Evolutionary conservation across 257 asterid species (phyloP), one percentile per base, ranked within the genome.

Genomic region (Solanum virginianum): DNA sequence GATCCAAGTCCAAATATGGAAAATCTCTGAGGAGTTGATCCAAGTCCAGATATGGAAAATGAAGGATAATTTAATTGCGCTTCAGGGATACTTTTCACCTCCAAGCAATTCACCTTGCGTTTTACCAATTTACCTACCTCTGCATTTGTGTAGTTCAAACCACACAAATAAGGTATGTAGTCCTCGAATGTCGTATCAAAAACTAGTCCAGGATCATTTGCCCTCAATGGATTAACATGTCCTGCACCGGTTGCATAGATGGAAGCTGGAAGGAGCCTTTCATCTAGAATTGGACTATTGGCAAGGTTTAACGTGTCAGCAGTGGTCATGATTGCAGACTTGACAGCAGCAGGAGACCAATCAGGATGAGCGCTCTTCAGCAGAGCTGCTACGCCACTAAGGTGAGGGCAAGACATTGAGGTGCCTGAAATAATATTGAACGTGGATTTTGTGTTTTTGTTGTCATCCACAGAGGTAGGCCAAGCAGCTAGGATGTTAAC

Each of bases 331-430:
- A 92, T 90, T 16, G 93, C 94, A 0, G 93, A 92, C 75, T 92
- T 91, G 20, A 89, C 89, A 22, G 90, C 91, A 8, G 93, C 90
- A 0, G 92, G 90, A 7, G 94, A 90, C 93, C 94, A 91, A 60
- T 89, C 83, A 20, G 90, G 94, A 62, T 91, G 94, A 6, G 83
- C 7, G 47, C 88, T 86, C 84, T 87, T 88, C 39, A 92, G 86
- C 26, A 92, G 57, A 9, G 94, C 93, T 3, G 93, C 92, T 5
- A 90, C 56, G 0, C 93, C 92, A 14, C 88, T 86, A 1, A 90
- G 90, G 84, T 91, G 94, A 16, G 94, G 93, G 83, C 92, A 91
- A 7, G 94, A 87, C 92, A 91, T 89, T 10, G 94, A 91, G 15
- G 94, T 92, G 0, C 97, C 97, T 0, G 95, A 92, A 4, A 85